Conservation (phyloP, 2,329 filamentous ascomycete species). For the Talaromyces sp. region DNA sequence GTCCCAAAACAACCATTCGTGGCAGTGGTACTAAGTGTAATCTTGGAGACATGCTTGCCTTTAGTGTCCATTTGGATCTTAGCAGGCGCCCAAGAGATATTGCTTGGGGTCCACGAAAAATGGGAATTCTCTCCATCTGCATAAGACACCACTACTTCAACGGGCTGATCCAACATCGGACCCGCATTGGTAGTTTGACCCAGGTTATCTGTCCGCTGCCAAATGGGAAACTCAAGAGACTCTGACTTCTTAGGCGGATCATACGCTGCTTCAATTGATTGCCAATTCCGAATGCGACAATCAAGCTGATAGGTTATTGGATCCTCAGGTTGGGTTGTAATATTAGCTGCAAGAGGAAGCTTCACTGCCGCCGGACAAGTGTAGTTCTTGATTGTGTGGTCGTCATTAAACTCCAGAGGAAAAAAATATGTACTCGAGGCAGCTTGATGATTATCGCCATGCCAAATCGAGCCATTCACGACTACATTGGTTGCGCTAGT, state of each 20-base stretch:
- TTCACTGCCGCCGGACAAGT: neutral
- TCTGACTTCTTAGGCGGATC: neutral
- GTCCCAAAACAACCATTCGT: neutral
- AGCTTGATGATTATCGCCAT: neutral
- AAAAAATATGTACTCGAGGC: neutral
- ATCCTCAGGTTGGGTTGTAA: neutral
- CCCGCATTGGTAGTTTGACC: neutral
- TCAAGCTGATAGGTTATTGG: neutral
- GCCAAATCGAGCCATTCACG: neutral
- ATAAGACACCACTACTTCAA: neutral
- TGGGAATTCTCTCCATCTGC: neutral
- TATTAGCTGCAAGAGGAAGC: neutral
- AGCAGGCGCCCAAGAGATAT: neutral
- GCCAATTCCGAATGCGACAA: neutral
- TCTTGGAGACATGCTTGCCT: neutral
- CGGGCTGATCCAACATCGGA: neutral
- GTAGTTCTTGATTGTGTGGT: constrained; percentile 1
- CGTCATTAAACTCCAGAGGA: neutral
- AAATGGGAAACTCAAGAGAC: neutral
- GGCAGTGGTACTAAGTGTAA: neutral
- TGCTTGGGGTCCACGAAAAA: neutral
- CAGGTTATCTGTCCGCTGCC: neutral
- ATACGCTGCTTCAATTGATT: neutral
- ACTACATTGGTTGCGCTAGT: neutral
- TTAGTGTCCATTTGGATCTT: neutral